These are phyloP conservation scores for Penicillium paradoxum DNA, from an alignment of 495 filamentous ascomycete genomes.

Conservation along the genomic window DNA sequence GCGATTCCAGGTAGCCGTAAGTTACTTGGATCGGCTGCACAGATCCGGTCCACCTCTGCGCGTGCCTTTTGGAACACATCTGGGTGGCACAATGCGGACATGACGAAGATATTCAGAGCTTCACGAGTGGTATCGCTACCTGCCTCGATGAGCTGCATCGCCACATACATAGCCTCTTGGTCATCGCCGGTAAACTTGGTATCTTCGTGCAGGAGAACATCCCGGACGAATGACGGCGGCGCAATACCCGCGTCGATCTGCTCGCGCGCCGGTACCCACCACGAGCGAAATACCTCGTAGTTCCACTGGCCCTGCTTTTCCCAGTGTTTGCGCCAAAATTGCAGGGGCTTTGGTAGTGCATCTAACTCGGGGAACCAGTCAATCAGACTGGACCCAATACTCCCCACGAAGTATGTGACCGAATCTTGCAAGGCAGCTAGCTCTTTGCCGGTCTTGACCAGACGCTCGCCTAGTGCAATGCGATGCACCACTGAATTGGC, in stretches of 20 bases:
- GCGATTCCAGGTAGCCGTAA: slow-evolving; percentile 30
- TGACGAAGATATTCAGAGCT: slow-evolving; percentile 35
- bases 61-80: slow-evolving; percentile 24
- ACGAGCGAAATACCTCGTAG: slow-evolving; percentile 29
- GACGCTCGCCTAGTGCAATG: slow-evolving; percentile 26
- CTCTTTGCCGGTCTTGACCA: slow-evolving; percentile 16
- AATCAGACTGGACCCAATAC: slow-evolving; percentile 22
- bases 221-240: slow-evolving; percentile 25
- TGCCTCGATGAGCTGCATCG: slow-evolving; percentile 36
- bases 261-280: slow-evolving; percentile 30
- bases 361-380: slow-evolving; percentile 40
- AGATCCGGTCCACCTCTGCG: slow-evolving; percentile 37
- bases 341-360: slow-evolving; percentile 31
- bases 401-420: slow-evolving; percentile 23
- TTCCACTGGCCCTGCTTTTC: slow-evolving; percentile 24
- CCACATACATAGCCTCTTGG: slow-evolving; percentile 43
- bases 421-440: slow-evolving; percentile 28
- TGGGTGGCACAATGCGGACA: slow-evolving; percentile 30
- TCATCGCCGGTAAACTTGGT: slow-evolving; percentile 34
- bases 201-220: slow-evolving; percentile 32
- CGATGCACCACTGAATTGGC: slow-evolving; percentile 37
- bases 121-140: slow-evolving; percentile 43
- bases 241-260: slow-evolving; percentile 20
- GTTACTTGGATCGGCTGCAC: slow-evolving; percentile 8
- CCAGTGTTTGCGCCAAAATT: slow-evolving; percentile 37